Evolutionary conservation across 768 basidiomycete species (phyloP), one percentile per base, ranked within the genome.

Genomic region (Boletales sp.): DNA sequence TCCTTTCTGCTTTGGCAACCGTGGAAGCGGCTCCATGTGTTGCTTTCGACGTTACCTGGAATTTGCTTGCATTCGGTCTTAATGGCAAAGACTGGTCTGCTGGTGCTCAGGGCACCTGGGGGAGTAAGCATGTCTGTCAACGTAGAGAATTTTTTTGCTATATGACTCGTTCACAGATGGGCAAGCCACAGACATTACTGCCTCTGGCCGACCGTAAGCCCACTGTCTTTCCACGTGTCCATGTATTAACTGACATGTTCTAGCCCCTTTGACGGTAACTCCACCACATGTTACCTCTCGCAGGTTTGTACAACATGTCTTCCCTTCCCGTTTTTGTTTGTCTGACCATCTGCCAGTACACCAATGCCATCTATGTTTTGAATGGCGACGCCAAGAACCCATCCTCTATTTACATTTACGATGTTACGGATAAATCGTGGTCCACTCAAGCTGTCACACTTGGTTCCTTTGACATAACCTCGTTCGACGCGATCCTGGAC

Each of bases 1-100:
- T 73, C 40, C 60, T 75, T 49, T 70, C 68, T 46, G 58, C 66
- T 44, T 62, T 70, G 12, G 50, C 61, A 8, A 50, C 64, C 35
- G 72, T 74, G 51, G 64, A 59, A 32, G 70, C 75, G 2, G 68
- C 70, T 15, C 75, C 83, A 4, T 95, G 93, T 64, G 74, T 92
- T 35, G 79, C 85, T 18, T 94, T 94, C 63, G 93, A 95, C 62
- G 61, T 74, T 38, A 72, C 70, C 58, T 93, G 86, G 83, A 91
- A 94, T 67, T 78, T 97, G 46, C 81, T 90, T 46, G 89, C 86
- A 18, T 90, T 97, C 64, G 90, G 88, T 48, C 80, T 90, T 53
- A 80, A 84, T 49, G 85, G 83, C 51, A 86, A 88, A 61, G 94
- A 96, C 68, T 94, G 87, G 73, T 83, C 80, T 57, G 83, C 88